Conservation (phyloP, 2,329 filamentous ascomycete genomes). For the Aspergillus texensis region DNA sequence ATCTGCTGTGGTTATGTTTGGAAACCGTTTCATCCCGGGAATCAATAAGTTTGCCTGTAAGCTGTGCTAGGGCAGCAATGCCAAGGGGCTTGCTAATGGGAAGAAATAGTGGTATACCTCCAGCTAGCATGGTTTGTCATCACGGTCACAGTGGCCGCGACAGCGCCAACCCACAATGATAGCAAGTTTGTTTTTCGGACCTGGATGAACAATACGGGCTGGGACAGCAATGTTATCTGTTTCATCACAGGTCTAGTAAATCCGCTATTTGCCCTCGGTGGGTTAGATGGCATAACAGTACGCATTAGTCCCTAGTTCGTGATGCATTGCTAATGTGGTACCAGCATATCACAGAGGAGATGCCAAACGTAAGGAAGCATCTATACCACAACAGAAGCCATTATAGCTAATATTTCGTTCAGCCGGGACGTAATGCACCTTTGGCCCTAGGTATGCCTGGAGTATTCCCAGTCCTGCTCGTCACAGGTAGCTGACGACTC, state of each 20-base stretch:
- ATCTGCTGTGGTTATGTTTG: slow-evolving; percentile 51
- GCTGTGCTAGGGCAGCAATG: slow-evolving; percentile 7
- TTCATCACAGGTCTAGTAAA: slow-evolving; percentile 57
- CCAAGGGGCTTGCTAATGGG: neutral
- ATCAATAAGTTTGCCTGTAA: slow-evolving; percentile 49
- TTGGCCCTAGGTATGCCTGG: slow-evolving; percentile 30
- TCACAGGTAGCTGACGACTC: slow-evolving; percentile 4
- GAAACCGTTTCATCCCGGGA: slow-evolving; percentile 48
- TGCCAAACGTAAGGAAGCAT: slow-evolving; percentile 48
- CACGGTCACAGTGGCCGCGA: slow-evolving; percentile 52
- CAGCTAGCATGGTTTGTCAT: slow-evolving; percentile 53
- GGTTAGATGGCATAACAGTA: slow-evolving; percentile 50
- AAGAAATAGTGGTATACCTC: slow-evolving; percentile 44
- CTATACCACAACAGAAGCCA: neutral
- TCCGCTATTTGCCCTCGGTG: slow-evolving; percentile 51
- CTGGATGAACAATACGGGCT: slow-evolving; percentile 58
- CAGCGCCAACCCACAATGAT: slow-evolving; percentile 49
- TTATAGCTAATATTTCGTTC: neutral
- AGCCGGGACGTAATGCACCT: slow-evolving; percentile 36
- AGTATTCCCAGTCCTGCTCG: neutral
- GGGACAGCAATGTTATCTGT: slow-evolving; percentile 53
- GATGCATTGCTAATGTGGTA: neutral
- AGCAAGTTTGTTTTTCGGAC: slow-evolving; percentile 56
- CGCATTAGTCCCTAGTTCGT: neutral
- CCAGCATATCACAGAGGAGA: slow-evolving; percentile 55